Conservation (phyloP, 495 filamentous ascomycete genomes). For the Trichoderma parareesei region DNA sequence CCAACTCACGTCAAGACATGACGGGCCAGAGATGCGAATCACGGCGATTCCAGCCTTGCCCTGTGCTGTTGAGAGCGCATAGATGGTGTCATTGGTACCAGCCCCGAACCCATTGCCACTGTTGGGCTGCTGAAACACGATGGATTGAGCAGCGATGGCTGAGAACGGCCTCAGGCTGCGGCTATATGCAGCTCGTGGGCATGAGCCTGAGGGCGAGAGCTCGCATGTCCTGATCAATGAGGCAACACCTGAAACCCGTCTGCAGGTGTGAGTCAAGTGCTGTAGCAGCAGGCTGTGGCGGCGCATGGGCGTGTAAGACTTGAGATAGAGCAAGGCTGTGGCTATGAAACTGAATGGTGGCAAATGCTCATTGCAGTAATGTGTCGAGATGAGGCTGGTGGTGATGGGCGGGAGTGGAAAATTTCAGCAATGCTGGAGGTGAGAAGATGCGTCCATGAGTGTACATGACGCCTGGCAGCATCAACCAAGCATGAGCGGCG, state of each 20-base stretch:
- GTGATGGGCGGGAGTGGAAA: no score
- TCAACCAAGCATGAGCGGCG: no score
- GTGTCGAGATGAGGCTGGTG: neutral
- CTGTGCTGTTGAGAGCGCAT: slow-evolving; percentile 80
- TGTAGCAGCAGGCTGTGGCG: slow-evolving; percentile 4
- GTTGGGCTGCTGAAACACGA: neutral
- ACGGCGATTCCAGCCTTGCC: slow-evolving; percentile 89
- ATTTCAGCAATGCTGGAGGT: no score
- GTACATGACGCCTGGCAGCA: no score
- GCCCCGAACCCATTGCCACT: neutral
- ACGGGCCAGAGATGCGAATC: slow-evolving; percentile 77
- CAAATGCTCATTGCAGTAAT: neutral
- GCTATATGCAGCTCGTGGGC: neutral
- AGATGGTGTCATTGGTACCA: slow-evolving; percentile 57
- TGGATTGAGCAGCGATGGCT: neutral
- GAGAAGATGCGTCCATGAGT: no score
- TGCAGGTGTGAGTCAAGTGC: neutral
- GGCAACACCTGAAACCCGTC: neutral
- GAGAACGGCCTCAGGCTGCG: neutral
- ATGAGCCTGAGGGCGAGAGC: neutral
- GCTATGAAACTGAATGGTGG: neutral
- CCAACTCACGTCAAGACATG: slow-evolving; percentile 54
- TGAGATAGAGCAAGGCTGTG: neutral
- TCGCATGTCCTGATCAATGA: neutral
- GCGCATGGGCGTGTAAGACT: neutral